Percentiles rank a stretch among this genome's conserved stretches.
phyloP scores from a whole-genome alignment of 2,329 filamentous ascomycete species.

The Fusarium sp. region DNA sequence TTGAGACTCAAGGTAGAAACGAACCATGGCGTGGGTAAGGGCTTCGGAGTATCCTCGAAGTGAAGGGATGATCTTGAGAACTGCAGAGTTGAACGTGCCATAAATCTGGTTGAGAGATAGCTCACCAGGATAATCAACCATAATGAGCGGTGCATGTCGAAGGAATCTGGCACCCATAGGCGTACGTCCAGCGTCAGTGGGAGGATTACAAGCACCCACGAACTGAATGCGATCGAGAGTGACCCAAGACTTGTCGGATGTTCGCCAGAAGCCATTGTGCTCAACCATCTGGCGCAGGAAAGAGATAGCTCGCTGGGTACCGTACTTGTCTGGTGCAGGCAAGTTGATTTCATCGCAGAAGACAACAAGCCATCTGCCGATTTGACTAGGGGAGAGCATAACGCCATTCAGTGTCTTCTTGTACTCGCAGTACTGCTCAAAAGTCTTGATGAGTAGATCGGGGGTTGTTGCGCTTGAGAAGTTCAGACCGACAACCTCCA shows the following conservation, averaged over 20 bases:
- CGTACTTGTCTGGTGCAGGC: constrained; percentile 96
- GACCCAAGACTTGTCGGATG: constrained; percentile 97
- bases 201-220: constrained; percentile 97
- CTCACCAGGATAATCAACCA: constrained; percentile 99
- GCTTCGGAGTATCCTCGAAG: constrained; percentile 95
- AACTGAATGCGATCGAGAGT: constrained; percentile 98
- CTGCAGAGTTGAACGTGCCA: constrained; percentile 94
- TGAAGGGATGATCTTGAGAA: constrained; percentile 95
- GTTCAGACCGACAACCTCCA: constrained; percentile 99
- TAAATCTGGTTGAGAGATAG: constrained; percentile 96
- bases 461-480: constrained; percentile 99
- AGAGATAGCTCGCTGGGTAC: constrained; percentile 95
- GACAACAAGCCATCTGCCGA: constrained; percentile 96
- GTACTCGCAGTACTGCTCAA: constrained; percentile 99
- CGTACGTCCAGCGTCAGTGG: constrained; percentile 95
- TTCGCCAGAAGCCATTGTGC: constrained; percentile 99
- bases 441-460: constrained; percentile 97
- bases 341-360: constrained; percentile 99
- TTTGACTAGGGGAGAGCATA: constrained; percentile 93
- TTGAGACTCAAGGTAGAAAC: constrained; percentile 95
- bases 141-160: constrained; percentile 95
- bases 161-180: constrained; percentile 94
- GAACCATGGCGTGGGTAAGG: constrained; percentile 97
- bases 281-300: constrained; percentile 98
- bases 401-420: constrained; percentile 98